Percentiles rank a stretch among this genome's conserved stretches.
Conservation (phyloP, 305 asterid species). For the Withania somnifera region DNA sequence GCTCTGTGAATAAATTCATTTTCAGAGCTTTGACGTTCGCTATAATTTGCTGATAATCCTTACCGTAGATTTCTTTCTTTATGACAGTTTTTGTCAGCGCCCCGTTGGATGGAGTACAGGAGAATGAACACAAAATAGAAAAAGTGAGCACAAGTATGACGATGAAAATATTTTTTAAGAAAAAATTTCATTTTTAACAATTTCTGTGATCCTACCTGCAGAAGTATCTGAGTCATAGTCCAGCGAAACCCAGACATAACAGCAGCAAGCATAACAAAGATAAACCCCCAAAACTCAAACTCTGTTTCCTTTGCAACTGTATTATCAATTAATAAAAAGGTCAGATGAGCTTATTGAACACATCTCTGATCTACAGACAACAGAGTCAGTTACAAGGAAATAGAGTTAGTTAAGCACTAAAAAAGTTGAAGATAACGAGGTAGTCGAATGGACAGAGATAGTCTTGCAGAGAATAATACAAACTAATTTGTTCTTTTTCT, state of each 20-base stretch:
- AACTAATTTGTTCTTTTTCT: background rate
- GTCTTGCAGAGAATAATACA: background rate
- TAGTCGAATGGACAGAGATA: background rate
- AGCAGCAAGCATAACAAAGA: slow-evolving; percentile 96
- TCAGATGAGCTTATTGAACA: background rate
- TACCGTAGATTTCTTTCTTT: slow-evolving; percentile 97
- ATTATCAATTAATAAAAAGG: slow-evolving; percentile 10
- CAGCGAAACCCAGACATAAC: slow-evolving; percentile 99
- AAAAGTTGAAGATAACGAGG: background rate
- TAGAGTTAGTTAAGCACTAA: background rate
- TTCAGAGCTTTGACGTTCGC: background rate
- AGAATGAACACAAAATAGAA: slow-evolving; percentile 13
- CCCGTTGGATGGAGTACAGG: slow-evolving; percentile 21
- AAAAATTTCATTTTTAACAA: background rate
- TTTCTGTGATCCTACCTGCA: slow-evolving; percentile 49
- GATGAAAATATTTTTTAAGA: background rate
- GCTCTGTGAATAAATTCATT: background rate
- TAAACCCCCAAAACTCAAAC: slow-evolving; percentile 94
- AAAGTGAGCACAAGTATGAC: slow-evolving; percentile 14
- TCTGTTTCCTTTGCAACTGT: slow-evolving; percentile 96
- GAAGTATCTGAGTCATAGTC: slow-evolving; percentile 99
- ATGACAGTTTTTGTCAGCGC: slow-evolving; percentile 34
- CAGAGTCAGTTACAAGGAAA: background rate
- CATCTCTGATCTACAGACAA: background rate
- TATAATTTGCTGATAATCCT: slow-evolving; percentile 20